Conservation (phyloP, 371 early-diverging fungal species). For the Mucor sp. region DNA sequence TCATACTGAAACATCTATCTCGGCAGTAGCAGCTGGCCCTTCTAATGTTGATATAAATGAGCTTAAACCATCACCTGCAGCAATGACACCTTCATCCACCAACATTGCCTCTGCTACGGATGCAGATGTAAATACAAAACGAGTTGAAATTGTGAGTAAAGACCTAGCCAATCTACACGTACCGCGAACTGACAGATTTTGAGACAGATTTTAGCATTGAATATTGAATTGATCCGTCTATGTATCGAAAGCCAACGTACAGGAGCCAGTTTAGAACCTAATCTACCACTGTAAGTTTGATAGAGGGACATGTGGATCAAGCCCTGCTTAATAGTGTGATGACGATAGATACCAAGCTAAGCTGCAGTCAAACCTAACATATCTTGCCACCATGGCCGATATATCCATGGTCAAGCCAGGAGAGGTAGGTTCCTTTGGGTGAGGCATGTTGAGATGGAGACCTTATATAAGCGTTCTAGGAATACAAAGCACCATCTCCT, state of each 20-base stretch:
- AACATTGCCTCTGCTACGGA: background rate
- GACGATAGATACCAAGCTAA: slow-evolving; percentile 49
- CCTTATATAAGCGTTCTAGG: slow-evolving; percentile 11
- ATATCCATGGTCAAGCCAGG: slow-evolving; percentile 52
- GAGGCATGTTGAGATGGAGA: background rate
- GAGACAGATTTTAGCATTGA: slow-evolving; percentile 46
- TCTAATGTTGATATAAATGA: background rate
- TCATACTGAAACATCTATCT: background rate
- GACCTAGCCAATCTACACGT: background rate
- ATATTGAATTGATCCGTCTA: slow-evolving; percentile 53
- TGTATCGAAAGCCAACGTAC: slow-evolving; percentile 40
- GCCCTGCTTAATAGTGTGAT: background rate
- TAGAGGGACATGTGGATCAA: background rate
- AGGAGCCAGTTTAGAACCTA: slow-evolving; percentile 31
- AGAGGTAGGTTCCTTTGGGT: slow-evolving; percentile 31
- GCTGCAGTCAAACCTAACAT: slow-evolving; percentile 56
- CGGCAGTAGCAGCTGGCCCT: background rate
- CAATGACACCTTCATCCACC: background rate
- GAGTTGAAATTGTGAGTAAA: slow-evolving; percentile 40
- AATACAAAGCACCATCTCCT: slow-evolving; percentile 34
- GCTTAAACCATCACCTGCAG: background rate
- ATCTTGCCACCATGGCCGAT: slow-evolving; percentile 61
- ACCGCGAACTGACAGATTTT: background rate
- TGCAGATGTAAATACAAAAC: slow-evolving; percentile 27
- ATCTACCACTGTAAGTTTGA: slow-evolving; percentile 40